Base-by-base conservation (phyloP, 2,329 filamentous ascomycete genomes). In the Kalmusia sp. region DNA sequence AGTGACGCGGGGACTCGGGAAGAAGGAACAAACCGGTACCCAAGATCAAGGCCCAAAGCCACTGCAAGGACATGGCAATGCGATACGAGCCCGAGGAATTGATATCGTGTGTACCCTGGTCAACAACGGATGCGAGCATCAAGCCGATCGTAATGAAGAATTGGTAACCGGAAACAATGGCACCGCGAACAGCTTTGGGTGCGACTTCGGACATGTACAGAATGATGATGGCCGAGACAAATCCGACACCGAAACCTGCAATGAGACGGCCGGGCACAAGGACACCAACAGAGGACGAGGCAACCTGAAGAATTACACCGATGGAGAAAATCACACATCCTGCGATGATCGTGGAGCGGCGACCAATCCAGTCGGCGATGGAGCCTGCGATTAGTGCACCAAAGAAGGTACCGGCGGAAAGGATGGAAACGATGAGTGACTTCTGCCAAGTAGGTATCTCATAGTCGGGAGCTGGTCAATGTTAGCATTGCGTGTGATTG, bases 141-240 rank as follows among this genome's bases (percentile, higher is more conserved):
- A 95, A 79, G 76, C 91, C 91, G 59, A 93, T 83, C 56, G 90
- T 93, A 73, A 93, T 88, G 74, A 87, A 91, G 81, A 92, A 92
- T 72, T 93, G 90, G 79, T 93, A 93, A 4, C 88, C 89, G 1
- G 88, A 85, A n/a, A 93, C 89, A 45, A 93, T 83, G 50, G 89
- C 87, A 69, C 90, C 90, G 68, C 90, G 86, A 60, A 95, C 87
- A 74, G 90, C 91, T 74, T 79, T 80, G 14, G 81, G 81, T 83
- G 79, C 75, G 70, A 93, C 91, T 77, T 93, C 91, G 43, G 88
- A 91, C 90, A 95, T 93, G 84, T 95, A 96, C n/a, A 81, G 67
- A 54, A 81, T 80, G 65, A 80, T 74, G 47, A 74, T 59, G 19
- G 72, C 73, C 24, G 68, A 72, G 19, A 76, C 67, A 50, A 76